Evolutionary conservation across 2,329 filamentous ascomycete genomes (phyloP).

Genomic region (Dactylellina drechsleri): DNA sequence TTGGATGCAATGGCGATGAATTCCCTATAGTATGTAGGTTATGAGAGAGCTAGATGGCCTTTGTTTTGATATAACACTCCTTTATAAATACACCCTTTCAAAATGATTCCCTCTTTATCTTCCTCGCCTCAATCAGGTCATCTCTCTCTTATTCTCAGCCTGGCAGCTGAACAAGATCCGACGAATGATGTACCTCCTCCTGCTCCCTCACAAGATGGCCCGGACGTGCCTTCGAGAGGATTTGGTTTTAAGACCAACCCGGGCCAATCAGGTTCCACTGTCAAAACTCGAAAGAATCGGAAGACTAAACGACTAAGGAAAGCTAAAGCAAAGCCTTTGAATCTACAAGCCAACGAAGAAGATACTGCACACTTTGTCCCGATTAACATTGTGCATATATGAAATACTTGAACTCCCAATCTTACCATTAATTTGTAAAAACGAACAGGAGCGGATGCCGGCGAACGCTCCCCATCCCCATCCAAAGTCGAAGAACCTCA

Average conservation of each 20-base stretch:
- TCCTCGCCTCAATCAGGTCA: conserved; percentile 8
- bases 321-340: too few species aligned
- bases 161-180: not conserved
- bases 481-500: not conserved
- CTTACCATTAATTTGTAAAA: not conserved
- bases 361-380: too few species aligned
- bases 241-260: too few species aligned
- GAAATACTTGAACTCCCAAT: too few species aligned
- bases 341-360: too few species aligned
- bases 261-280: too few species aligned
- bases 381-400: too few species aligned
- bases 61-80: not conserved
- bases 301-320: too few species aligned
- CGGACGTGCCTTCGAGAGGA: too few species aligned
- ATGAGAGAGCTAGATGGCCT: not conserved
- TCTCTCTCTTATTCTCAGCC: not conserved
- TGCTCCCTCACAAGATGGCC: too few species aligned
- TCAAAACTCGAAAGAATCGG: too few species aligned
- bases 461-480: conserved; percentile 11
- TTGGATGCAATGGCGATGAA: not conserved
- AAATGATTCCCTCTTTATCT: conserved; percentile 12
- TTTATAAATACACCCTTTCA: not conserved
- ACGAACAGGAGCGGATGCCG: not conserved
- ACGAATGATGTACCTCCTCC: not conserved
- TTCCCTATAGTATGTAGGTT: not conserved